Evolutionary conservation across 2,329 filamentous ascomycete species (phyloP).

Genomic region (Pezicula carpinea): DNA sequence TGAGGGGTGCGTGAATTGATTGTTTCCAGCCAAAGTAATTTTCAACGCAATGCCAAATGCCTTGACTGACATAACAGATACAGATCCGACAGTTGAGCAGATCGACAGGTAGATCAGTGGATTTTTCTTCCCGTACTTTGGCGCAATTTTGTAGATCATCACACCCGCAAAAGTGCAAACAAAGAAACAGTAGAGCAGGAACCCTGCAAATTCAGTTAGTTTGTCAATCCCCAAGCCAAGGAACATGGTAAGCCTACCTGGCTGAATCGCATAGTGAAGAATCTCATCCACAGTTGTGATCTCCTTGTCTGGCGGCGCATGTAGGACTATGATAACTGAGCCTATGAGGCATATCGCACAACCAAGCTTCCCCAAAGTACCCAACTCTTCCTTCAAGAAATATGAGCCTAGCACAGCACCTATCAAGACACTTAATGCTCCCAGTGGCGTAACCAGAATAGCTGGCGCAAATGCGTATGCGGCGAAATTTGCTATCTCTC

Average conservation of each 20-base stretch:
- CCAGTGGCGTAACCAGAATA: slow-evolving; percentile 94
- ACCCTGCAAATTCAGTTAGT: slow-evolving; percentile 52
- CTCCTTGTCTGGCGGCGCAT: slow-evolving; percentile 90
- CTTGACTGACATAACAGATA: slow-evolving; percentile 99
- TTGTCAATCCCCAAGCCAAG: neutral
- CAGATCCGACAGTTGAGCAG: slow-evolving; percentile 92
- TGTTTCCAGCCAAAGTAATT: slow-evolving; percentile 86
- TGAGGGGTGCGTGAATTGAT: slow-evolving; percentile 91
- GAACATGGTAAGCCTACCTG: slow-evolving; percentile 54
- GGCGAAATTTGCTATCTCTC: slow-evolving; percentile 95
- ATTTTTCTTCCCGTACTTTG: slow-evolving; percentile 88
- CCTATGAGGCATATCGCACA: slow-evolving; percentile 96
- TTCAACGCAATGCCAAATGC: slow-evolving; percentile 97
- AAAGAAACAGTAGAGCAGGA: slow-evolving; percentile 77
- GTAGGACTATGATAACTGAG: slow-evolving; percentile 94
- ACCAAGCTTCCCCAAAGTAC: slow-evolving; percentile 86
- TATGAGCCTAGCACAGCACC: slow-evolving; percentile 93
- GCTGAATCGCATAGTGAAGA: slow-evolving; percentile 81
- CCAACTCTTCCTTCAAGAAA: slow-evolving; percentile 84
- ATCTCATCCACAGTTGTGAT: slow-evolving; percentile 91
- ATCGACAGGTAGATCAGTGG: slow-evolving; percentile 96
- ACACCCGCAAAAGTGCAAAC: slow-evolving; percentile 80
- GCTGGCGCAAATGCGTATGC: slow-evolving; percentile 97
- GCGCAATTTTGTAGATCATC: slow-evolving; percentile 96
- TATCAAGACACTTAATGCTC: slow-evolving; percentile 90